A percentile compares a stretch with the other conserved stretches of the same genome.
phyloP scores from a whole-genome alignment of 2,329 filamentous ascomycete genomes.

The Hypoxylon sp. region DNA sequence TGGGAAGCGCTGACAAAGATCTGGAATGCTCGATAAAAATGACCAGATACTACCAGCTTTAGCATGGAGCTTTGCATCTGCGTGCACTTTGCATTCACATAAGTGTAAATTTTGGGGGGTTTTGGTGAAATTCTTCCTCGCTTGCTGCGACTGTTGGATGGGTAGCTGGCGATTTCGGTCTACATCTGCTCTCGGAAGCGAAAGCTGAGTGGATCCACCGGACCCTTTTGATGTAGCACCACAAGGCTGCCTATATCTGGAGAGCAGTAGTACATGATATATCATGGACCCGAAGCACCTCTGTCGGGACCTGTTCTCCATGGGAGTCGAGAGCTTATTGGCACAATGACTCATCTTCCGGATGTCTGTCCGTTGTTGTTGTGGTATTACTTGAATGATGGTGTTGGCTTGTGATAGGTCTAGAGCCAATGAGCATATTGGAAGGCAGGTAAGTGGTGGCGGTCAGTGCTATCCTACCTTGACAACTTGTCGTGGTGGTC shows the following conservation, averaged over 20 bases:
- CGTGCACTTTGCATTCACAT: slow-evolving; percentile 23
- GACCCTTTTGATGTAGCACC: background rate
- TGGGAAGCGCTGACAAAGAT: slow-evolving; percentile 20
- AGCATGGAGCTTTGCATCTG: slow-evolving; percentile 29
- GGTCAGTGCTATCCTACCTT: background rate
- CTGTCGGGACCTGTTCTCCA: background rate
- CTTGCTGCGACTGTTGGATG: background rate
- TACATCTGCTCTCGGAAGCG: background rate
- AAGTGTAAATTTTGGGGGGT: background rate
- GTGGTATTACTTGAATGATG: background rate
- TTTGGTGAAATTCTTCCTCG: background rate
- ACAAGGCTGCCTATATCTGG: background rate
- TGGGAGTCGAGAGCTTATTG: background rate
- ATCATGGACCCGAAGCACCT: background rate
- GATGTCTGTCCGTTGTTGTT: background rate
- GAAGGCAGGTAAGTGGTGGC: background rate
- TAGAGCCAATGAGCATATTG: background rate
- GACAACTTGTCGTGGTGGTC: background rate
- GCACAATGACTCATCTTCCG: background rate
- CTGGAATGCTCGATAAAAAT: slow-evolving; percentile 20
- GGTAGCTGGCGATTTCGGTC: background rate
- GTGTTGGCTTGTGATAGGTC: background rate
- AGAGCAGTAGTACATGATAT: background rate
- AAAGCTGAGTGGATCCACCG: background rate
- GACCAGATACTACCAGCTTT: slow-evolving; percentile 19